Evolutionary conservation across 805 yeast genomes (phyloP).

Genomic region (Metschnikowia cerradonensis): DNA sequence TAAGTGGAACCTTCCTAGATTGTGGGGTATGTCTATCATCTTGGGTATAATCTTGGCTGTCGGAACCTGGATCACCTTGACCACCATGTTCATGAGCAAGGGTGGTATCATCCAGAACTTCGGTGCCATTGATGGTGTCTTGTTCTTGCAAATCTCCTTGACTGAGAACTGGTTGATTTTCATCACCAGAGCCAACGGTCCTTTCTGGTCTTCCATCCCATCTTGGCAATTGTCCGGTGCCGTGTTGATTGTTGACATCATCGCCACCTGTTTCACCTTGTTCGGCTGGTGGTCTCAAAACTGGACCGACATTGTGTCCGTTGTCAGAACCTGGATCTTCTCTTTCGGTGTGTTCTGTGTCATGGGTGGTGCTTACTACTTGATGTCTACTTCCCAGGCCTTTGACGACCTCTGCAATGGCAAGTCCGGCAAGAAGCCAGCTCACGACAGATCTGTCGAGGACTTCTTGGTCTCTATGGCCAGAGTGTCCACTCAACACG

Average conservation of each 20-base stretch:
- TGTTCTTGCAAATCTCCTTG: slow-evolving; percentile 89
- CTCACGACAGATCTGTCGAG: slow-evolving; percentile 68
- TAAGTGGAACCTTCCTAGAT: slow-evolving; percentile 94
- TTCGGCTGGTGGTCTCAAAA: slow-evolving; percentile 98
- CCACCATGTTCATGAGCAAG: slow-evolving; percentile 85
- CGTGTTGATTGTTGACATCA: slow-evolving; percentile 81
- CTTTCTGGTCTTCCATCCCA: slow-evolving; percentile 96
- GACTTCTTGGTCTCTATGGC: slow-evolving; percentile 83
- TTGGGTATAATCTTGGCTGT: slow-evolving; percentile 83
- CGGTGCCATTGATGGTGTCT: slow-evolving; percentile 89
- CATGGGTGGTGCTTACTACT: slow-evolving; percentile 94
- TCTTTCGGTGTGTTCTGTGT: slow-evolving; percentile 96
- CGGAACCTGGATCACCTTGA: slow-evolving; percentile 92
- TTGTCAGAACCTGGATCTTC: slow-evolving; percentile 91
- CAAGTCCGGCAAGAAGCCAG: slow-evolving; percentile 56
- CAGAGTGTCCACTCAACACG: slow-evolving; percentile 88
- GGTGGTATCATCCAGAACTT: slow-evolving; percentile 96
- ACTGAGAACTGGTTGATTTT: slow-evolving; percentile 97
- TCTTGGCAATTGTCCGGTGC: slow-evolving; percentile 97
- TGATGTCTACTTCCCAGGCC: slow-evolving; percentile 77
- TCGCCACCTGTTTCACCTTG: slow-evolving; percentile 87
- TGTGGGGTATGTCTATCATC: slow-evolving; percentile 93
- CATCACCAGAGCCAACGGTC: slow-evolving; percentile 96
- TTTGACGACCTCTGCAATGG: slow-evolving; percentile 86
- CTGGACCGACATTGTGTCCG: slow-evolving; percentile 94